Conservation (phyloP, 2,329 filamentous ascomycete species). For the Sphaerulina populicola region DNA sequence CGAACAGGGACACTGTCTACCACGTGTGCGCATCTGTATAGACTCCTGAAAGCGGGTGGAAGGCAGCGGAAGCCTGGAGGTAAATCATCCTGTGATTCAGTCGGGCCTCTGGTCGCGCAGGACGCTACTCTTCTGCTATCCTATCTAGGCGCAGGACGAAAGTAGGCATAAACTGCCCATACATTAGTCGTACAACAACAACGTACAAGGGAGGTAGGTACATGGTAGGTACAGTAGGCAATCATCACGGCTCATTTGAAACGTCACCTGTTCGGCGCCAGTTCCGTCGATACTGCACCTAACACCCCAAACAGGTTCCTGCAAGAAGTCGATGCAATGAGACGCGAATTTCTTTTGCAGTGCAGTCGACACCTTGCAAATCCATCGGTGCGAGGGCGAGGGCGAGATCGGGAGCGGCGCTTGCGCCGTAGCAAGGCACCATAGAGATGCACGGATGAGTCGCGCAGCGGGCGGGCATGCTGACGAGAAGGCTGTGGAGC, state of each 20-base stretch:
- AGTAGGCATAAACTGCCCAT: not conserved
- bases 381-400: not conserved
- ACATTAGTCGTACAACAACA: not conserved
- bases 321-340: not conserved
- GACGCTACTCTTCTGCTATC: not conserved
- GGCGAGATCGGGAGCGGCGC: not conserved
- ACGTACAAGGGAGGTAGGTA: not conserved
- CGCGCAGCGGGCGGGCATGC: not conserved
- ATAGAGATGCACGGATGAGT: not conserved
- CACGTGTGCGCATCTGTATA: too few relatives aligned
- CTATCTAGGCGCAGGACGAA: not conserved
- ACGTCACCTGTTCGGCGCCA: not conserved
- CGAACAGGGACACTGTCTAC: too few relatives aligned
- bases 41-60: not conserved
- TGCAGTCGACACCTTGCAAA: not conserved
- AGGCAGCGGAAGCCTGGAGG: not conserved
- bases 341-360: not conserved
- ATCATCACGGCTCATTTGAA: not conserved
- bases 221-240: not conserved
- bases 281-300: not conserved
- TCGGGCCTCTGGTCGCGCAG: not conserved
- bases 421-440: not conserved
- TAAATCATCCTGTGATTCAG: not conserved
- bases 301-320: not conserved
- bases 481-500: not conserved